These are phyloP conservation scores for Kurtzmaniella cleridarum DNA, from an alignment of 805 yeast species.

Conservation along the genomic window DNA sequence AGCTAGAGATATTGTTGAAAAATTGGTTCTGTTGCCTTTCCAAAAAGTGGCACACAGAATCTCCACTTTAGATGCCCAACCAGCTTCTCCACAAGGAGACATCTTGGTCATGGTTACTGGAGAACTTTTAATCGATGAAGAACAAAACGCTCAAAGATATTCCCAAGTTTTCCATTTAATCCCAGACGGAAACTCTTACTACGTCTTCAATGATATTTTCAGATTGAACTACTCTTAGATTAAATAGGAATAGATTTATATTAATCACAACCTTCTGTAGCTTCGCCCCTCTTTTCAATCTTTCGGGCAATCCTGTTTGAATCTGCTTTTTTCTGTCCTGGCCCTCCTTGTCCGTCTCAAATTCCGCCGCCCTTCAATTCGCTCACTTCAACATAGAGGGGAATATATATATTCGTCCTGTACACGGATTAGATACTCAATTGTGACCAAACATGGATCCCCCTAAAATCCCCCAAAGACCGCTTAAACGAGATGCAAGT, in stretches of 20 bases:
- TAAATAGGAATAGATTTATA: neutral
- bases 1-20: slow-evolving; percentile 86
- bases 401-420: too few relatives aligned
- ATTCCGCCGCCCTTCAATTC: too few relatives aligned
- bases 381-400: too few relatives aligned
- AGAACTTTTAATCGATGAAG: slow-evolving; percentile 87
- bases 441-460: too few relatives aligned
- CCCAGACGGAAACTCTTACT: slow-evolving; percentile 88
- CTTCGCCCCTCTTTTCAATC: too few relatives aligned
- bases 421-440: too few relatives aligned
- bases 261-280: too few relatives aligned
- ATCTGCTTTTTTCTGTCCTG: too few relatives aligned
- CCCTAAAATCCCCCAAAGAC: too few relatives aligned
- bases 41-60: slow-evolving; percentile 90
- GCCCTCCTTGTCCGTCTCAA: too few relatives aligned
- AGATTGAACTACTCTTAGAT: slow-evolving; percentile 78
- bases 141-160: slow-evolving; percentile 91
- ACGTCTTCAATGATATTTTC: slow-evolving; percentile 94
- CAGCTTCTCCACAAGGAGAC: slow-evolving; percentile 88
- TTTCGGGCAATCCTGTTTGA: too few relatives aligned
- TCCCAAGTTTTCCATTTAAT: slow-evolving; percentile 96
- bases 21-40: slow-evolving; percentile 83
- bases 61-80: slow-evolving; percentile 95
- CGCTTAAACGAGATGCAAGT: too few relatives aligned
- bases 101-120: slow-evolving; percentile 98